Percentiles rank a stretch among this genome's conserved stretches.
Conservation (phyloP, 164 flowering plant species). For the Cinnamomum micranthum region DNA sequence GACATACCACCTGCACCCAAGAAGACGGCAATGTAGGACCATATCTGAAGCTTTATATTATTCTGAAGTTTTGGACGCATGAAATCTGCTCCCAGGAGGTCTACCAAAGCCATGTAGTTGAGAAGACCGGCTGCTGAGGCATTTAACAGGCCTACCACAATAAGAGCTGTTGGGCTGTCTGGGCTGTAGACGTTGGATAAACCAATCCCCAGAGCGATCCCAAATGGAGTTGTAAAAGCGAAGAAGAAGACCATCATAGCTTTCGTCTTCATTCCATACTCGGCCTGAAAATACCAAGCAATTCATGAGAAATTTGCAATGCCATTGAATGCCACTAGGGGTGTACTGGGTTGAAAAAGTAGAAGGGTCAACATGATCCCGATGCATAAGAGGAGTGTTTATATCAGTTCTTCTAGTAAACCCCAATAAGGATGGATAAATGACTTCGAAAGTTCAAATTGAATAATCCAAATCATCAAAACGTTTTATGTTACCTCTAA, state of each 20-base stretch:
- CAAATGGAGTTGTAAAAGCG: slow-evolving; percentile 49
- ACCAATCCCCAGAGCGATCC: slow-evolving; percentile 42
- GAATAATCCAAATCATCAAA: too few relatives aligned
- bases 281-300: not conserved
- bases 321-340: too few relatives aligned
- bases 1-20: slow-evolving; percentile 61
- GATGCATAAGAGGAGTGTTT: too few relatives aligned
- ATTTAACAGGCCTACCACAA: slow-evolving; percentile 43
- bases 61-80: slow-evolving; percentile 46
- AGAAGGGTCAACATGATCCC: too few relatives aligned
- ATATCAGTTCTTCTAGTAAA: too few relatives aligned
- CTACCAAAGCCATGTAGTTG: slow-evolving; percentile 60
- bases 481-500: too few relatives aligned
- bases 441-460: too few relatives aligned
- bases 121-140: slow-evolving; percentile 48
- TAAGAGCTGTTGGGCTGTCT: slow-evolving; percentile 40
- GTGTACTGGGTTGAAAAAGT: too few relatives aligned
- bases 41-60: slow-evolving; percentile 36
- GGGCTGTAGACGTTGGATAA: slow-evolving; percentile 39
- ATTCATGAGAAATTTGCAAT: too few relatives aligned
- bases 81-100: slow-evolving; percentile 49
- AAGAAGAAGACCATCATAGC: slow-evolving; percentile 52
- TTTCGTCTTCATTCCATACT: slow-evolving; percentile 16
- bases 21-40: slow-evolving; percentile 38
- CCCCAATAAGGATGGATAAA: too few relatives aligned